Evolutionary conservation across 352 stramenopile genomes (phyloP).

Genomic region (Phytopythium kandeliae): DNA sequence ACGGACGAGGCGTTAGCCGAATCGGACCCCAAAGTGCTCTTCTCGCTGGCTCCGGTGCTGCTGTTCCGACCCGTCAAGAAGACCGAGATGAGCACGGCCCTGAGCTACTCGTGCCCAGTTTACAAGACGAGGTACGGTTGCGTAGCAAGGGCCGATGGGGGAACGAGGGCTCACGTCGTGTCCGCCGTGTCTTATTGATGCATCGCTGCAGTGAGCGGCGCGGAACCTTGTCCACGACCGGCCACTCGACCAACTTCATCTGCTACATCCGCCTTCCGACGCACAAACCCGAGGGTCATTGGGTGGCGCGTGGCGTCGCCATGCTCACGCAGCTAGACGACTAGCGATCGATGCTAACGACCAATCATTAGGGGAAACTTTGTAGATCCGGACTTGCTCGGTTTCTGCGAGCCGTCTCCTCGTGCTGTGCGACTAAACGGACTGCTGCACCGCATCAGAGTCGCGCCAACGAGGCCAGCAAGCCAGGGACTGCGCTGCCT

Average conservation of each 20-base stretch:
- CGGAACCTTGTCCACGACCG: constrained; percentile 89
- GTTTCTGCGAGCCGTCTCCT: too few species aligned
- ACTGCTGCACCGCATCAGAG: too few species aligned
- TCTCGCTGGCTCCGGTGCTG: constrained; percentile 78
- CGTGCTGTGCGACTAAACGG: too few species aligned
- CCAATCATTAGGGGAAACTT: too few species aligned
- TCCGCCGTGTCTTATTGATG: not conserved
- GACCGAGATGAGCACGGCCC: constrained; percentile 54
- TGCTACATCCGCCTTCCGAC: constrained; percentile 90
- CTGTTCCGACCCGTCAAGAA: constrained; percentile 81
- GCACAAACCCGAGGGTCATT: constrained; percentile 78
- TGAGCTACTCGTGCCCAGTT: constrained; percentile 89
- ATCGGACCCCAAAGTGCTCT: constrained; percentile 86
- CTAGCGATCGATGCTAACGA: too few species aligned
- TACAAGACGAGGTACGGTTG: constrained; percentile 92
- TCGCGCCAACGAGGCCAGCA: too few species aligned
- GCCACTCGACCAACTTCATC: constrained; percentile 95
- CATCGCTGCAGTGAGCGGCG: constrained; percentile 60
- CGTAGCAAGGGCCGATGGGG: too few species aligned
- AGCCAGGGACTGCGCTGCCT: too few species aligned
- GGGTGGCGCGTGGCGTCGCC: constrained; percentile 90
- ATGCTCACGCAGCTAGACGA: constrained; percentile 91
- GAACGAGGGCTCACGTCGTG: too few species aligned
- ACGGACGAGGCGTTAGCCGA: constrained; percentile 57
- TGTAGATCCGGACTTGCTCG: too few species aligned